Conservation (phyloP, 805 yeast species). For the Zygoascus flipseniorum region DNA sequence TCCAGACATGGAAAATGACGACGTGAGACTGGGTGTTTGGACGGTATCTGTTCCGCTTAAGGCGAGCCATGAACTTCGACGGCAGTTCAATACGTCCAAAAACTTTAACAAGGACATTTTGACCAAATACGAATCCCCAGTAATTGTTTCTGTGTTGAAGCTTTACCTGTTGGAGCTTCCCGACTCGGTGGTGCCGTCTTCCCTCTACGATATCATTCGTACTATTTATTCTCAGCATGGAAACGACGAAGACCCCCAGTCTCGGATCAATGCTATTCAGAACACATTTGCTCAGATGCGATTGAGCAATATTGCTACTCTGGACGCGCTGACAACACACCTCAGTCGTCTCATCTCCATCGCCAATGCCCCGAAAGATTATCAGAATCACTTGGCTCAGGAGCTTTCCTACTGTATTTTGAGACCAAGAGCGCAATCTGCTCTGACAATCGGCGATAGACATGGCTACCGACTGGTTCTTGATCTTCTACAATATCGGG, state of each 20-base stretch:
- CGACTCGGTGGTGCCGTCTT: constrained; percentile 59
- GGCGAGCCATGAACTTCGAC: constrained; percentile 53
- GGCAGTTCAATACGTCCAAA: constrained; percentile 36
- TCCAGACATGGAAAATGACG: constrained; percentile 58
- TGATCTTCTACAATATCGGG: constrained; percentile 55
- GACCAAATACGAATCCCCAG: constrained; percentile 39
- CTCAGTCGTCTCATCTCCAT: constrained; percentile 54
- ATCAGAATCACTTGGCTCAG: constrained; percentile 39
- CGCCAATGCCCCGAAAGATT: constrained; percentile 30
- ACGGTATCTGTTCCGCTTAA: constrained; percentile 52
- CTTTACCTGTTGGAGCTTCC: constrained; percentile 74
- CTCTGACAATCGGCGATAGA: constrained; percentile 46
- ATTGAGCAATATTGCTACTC: constrained; percentile 64
- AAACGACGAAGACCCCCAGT: constrained; percentile 24
- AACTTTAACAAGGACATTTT: constrained; percentile 24
- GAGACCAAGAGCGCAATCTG: constrained; percentile 41
- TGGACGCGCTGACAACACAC: constrained; percentile 74
- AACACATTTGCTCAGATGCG: constrained; percentile 61
- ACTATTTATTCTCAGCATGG: constrained; percentile 52
- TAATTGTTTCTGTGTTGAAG: constrained; percentile 60
- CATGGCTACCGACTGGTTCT: constrained; percentile 49
- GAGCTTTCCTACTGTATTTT: constrained; percentile 59
- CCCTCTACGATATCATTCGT: constrained; percentile 57
- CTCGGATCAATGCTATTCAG: constrained; percentile 54
- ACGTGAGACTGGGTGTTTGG: constrained; percentile 63